Base-by-base conservation (phyloP, 2,329 filamentous ascomycete species). In the Chalaropsis ovoidea region DNA sequence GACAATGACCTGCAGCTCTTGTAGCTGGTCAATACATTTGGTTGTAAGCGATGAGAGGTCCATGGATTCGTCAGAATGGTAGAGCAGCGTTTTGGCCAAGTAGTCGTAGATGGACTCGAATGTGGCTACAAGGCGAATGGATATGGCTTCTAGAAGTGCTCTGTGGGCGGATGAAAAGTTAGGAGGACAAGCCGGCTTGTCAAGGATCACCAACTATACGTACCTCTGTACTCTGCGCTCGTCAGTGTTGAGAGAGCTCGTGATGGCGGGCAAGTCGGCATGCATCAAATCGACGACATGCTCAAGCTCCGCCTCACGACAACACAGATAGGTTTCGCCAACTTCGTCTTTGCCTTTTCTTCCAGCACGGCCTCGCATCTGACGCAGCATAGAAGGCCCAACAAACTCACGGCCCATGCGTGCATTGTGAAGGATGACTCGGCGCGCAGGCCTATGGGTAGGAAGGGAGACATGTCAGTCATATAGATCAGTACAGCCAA, bases 281-380 rank as follows among this genome's bases (percentile, higher is more conserved):
- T 88, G 82, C 78, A 91, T 82, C 47, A 91, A 76, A 66, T 87
- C 83, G 41, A 87, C 79, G 3, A 90, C 86, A 17, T 82, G 82
- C 71, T 89, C 85, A 15, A 91, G 74, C 69, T 91, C 88, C 10
- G 78, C 74, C 70, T 84, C 81, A 39, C 84, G 81, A 71, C 88
- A 91, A 72, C 88, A 90, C 0, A 91, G 76, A 72, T 88, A 91
- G 1, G 87, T 91, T 75, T 91, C 88, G 1, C 88, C 88, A 60
- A 88, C 77, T 62, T 88, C 86, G 65, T 89, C 87, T 71, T 90
- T 91, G 61, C 88, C 88, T 74, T 90, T 90, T 64, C 88, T 81
- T 6, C 88, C 88, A 22, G 88, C 88, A 68, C 88, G 81, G 2
- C 88, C 88, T 71, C 87, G 82, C 88, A 91, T 92, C 74, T 92